A percentile compares a stretch with the other conserved stretches of the same genome.
These are phyloP conservation scores for Lepidium africanum DNA, from an alignment of 345 rosid genomes.

Conservation along the genomic window DNA sequence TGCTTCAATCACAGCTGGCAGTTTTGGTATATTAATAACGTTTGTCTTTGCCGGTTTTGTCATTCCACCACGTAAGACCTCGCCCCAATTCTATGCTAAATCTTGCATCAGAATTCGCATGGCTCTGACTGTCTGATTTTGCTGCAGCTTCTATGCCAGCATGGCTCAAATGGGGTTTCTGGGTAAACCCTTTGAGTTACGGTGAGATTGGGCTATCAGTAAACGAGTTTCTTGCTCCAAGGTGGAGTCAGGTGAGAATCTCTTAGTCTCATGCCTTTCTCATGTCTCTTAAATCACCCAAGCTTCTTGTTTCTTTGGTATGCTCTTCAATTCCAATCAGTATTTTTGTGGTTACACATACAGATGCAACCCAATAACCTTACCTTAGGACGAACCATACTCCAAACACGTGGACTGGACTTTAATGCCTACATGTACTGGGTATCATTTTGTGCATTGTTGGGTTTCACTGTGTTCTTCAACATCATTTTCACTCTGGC, in stretches of 20 bases:
- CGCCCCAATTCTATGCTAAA: neutral
- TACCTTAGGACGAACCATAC: slow-evolving; percentile 37
- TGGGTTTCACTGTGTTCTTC: slow-evolving; percentile 48
- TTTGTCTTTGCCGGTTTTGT: slow-evolving; percentile 64
- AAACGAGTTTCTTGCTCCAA: slow-evolving; percentile 63
- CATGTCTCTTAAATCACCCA: neutral
- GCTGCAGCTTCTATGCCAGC: slow-evolving; percentile 65
- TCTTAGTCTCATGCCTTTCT: neutral
- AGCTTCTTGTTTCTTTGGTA: neutral
- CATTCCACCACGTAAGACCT: slow-evolving; percentile 49
- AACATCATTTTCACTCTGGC: slow-evolving; percentile 42
- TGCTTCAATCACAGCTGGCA: slow-evolving; percentile 50
- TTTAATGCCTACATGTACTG: slow-evolving; percentile 56
- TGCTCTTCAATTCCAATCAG: neutral
- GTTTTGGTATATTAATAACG: slow-evolving; percentile 37
- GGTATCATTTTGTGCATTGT: slow-evolving; percentile 50
- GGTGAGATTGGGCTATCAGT: slow-evolving; percentile 56
- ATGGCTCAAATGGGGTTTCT: slow-evolving; percentile 91
- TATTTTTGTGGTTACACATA: neutral
- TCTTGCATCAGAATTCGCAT: neutral
- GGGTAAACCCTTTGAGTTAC: slow-evolving; percentile 81
- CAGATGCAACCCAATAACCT: slow-evolving; percentile 19
- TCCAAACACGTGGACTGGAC: slow-evolving; percentile 41
- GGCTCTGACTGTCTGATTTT: neutral
- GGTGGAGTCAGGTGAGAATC: slow-evolving; percentile 46